A percentile compares a stretch with the other conserved stretches of the same genome.
phyloP scores from a whole-genome alignment of 139 green algal species.

The Volvox reticuliferus region DNA sequence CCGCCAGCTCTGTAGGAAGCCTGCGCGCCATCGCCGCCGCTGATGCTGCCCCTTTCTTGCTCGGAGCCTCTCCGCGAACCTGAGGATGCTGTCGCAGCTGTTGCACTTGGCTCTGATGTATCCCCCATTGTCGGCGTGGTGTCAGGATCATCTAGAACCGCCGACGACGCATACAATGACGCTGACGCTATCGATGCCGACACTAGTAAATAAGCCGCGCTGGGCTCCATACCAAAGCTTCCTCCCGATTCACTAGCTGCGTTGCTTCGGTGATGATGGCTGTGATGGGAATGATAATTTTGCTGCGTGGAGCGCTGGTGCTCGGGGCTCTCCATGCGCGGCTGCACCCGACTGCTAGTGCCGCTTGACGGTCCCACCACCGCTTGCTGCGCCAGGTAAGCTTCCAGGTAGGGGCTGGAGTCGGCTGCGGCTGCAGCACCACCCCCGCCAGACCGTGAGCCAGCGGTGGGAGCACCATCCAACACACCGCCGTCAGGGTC shows the following conservation, averaged over 20 bases:
- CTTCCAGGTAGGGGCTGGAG: neutral
- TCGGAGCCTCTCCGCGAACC: neutral
- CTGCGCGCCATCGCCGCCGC: neutral
- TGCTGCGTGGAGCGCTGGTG: neutral
- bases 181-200: neutral
- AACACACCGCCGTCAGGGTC: neutral
- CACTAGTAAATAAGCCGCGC: neutral
- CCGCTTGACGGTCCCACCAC: neutral
- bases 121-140: neutral
- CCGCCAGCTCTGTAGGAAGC: neutral
- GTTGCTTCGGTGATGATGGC: neutral
- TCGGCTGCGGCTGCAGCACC: neutral
- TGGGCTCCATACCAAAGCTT: neutral
- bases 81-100: neutral
- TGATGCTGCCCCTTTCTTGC: neutral
- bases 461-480: neutral
- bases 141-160: no score
- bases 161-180: no score
- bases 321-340: neutral
- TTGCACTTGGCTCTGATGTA: neutral
- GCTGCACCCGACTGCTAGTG: neutral
- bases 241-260: neutral
- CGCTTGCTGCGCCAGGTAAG: constrained; percentile 30
- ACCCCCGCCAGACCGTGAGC: neutral
- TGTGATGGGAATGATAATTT: neutral